phyloP scores from a whole-genome alignment of 2,329 filamentous ascomycete genomes.

The Rhynchosporium secalis region DNA sequence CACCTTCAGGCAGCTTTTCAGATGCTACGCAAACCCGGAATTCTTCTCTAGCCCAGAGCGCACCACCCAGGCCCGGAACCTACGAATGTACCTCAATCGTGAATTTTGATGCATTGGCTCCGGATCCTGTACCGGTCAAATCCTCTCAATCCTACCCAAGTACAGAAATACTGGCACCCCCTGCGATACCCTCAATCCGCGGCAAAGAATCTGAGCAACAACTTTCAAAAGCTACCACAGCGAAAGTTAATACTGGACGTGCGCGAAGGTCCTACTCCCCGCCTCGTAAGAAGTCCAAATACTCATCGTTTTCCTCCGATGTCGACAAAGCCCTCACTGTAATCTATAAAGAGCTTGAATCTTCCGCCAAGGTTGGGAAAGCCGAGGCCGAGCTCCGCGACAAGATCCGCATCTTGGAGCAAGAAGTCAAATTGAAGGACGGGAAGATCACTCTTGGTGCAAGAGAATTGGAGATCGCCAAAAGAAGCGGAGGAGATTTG shows the following conservation, averaged over 20 bases:
- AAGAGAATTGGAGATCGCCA: constrained; percentile 22
- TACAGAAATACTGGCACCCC: not conserved
- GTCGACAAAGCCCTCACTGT: constrained; percentile 30
- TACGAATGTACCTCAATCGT: not conserved
- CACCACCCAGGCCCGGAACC: not conserved
- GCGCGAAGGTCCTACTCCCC: constrained; percentile 21
- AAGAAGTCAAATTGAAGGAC: constrained; percentile 28
- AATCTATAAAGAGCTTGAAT: constrained; percentile 29
- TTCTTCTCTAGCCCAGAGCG: not conserved
- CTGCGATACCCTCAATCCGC: not conserved
- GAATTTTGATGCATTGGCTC: not conserved
- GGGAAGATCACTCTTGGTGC: constrained; percentile 20
- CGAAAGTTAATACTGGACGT: constrained; percentile 11
- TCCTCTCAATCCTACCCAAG: not conserved
- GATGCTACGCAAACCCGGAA: not conserved
- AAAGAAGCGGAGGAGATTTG: constrained; percentile 7
- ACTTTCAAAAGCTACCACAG: not conserved
- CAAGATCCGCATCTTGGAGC: constrained; percentile 27
- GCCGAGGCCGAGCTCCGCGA: constrained; percentile 19
- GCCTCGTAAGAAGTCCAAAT: constrained; percentile 29
- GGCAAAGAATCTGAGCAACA: no score
- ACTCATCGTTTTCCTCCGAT: constrained; percentile 27
- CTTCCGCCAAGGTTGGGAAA: constrained; percentile 19
- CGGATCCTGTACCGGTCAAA: not conserved
- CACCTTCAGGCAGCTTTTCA: constrained; percentile 5